Evolutionary conservation across 2,329 filamentous ascomycete genomes (phyloP).

Genomic region (Thelonectria olida): DNA sequence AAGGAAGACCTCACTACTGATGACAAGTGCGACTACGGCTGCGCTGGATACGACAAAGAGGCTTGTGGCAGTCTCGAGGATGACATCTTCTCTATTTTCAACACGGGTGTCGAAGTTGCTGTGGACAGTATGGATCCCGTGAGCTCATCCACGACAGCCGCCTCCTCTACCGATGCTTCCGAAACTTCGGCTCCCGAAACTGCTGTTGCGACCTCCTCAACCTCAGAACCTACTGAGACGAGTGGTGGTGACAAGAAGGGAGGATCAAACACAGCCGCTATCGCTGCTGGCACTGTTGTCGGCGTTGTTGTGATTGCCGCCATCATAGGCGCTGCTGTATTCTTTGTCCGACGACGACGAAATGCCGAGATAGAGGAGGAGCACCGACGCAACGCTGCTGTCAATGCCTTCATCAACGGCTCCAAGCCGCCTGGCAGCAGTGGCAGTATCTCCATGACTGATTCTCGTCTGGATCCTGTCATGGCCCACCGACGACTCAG

Average conservation of each 20-base stretch:
- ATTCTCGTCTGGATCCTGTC: conserved; percentile 87
- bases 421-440: conserved; percentile 70
- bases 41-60: conserved; percentile 68
- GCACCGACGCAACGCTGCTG: conserved; percentile 81
- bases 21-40: conserved; percentile 70
- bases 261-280: conserved; percentile 78
- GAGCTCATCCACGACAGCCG: conserved; percentile 26
- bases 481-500: conserved; percentile 87
- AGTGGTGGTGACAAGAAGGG: conserved; percentile 34
- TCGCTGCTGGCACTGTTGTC: conserved; percentile 88
- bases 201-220: conserved; percentile 12
- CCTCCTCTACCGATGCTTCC: conserved; percentile 32
- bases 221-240: conserved; percentile 25
- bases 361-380: conserved; percentile 85
- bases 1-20: conserved; percentile 62
- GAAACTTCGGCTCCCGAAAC: conserved; percentile 28
- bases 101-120: conserved; percentile 57
- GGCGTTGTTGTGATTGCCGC: conserved; percentile 77
- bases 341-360: conserved; percentile 79
- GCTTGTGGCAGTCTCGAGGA: conserved; percentile 62
- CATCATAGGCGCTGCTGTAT: conserved; percentile 73
- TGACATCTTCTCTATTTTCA: conserved; percentile 56
- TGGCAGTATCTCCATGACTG: conserved; percentile 75
- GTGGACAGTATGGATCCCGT: conserved; percentile 38
- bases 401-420: conserved; percentile 78